phyloP scores from a whole-genome alignment of 1,284 basidiomycete genomes.

The Malassezia obtusa region DNA sequence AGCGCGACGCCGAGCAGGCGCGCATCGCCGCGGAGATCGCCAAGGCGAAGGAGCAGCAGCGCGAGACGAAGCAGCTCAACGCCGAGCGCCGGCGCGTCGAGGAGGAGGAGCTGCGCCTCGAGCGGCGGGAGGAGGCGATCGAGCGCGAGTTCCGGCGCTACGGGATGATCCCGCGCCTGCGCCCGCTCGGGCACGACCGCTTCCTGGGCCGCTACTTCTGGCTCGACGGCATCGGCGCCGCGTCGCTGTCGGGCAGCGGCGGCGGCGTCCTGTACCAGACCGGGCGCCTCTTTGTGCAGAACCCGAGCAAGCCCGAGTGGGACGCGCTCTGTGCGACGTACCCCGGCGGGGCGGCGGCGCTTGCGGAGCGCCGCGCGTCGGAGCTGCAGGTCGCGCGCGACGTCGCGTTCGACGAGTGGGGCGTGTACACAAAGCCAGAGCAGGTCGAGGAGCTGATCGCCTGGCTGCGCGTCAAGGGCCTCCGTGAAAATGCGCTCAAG shows the following conservation, averaged over 20 bases:
- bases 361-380: constrained; percentile 55
- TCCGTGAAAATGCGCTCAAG: constrained; percentile 73
- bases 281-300: constrained; percentile 81
- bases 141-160: constrained; percentile 86
- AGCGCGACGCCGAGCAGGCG: constrained; percentile 31
- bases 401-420: constrained; percentile 75
- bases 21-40: constrained; percentile 19
- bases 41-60: constrained; percentile 27
- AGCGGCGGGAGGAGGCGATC: constrained; percentile 68
- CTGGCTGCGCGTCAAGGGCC: constrained; percentile 85
- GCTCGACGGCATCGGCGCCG: constrained; percentile 89
- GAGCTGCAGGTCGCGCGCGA: constrained; percentile 57
- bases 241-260: constrained; percentile 56
- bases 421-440: constrained; percentile 70
- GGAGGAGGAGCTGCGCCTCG: constrained; percentile 73
- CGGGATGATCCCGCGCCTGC: constrained; percentile 68
- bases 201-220: constrained; percentile 95
- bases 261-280: constrained; percentile 68
- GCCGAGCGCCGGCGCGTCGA: constrained; percentile 34
- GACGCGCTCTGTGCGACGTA: constrained; percentile 48
- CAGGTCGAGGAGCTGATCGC: constrained; percentile 71
- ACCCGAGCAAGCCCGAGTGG: constrained; percentile 59
- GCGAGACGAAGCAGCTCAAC: constrained; percentile 31
- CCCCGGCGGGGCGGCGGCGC: constrained; percentile 42
- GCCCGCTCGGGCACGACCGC: constrained; percentile 78